Base-by-base conservation (phyloP, 2,329 filamentous ascomycete genomes). In the Ophiocordyceps sinensis region DNA sequence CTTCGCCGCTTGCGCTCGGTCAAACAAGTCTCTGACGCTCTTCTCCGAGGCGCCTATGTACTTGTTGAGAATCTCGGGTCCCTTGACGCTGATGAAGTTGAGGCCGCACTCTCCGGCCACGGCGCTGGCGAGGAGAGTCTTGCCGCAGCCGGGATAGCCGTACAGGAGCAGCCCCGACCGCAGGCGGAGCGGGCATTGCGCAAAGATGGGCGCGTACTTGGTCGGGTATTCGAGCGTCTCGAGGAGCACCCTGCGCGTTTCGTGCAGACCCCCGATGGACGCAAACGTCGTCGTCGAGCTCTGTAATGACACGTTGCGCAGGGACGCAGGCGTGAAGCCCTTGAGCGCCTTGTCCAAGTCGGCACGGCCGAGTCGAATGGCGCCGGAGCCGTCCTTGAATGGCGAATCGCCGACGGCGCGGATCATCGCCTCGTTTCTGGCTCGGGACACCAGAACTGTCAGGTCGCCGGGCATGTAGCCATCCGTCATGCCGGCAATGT, bases 21-120 rank as follows among this genome's bases (percentile, higher is more conserved):
- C 89, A 54, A 98, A 98, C 1, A 98, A 70, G 58, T 98, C 91
- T 35, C 93, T 79, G 7, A 98, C 88, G 45, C 80, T 87, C 69
- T 98, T 98, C 55, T 98, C 91, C 26, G 85, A 94, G 1, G 91
- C 91, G 55, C 91, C 91, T 44, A 98, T 98, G 60, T 98, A 98
- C 64, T 98, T 98, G 70, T 98, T 98, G 41, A 98, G 66, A 44
- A 98, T 96, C 60, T 98, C 93, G 0, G 91, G 91, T 0, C 91
- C 91, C 64, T 98, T 98, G 54, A 98, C 91, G 34, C 82, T 88
- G 61, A 98, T 98, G 62, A 98, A 98, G 61, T 98, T 98, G 45
- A 98, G 77, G 0, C 89, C 89, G 54, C 89, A 96, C 64, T 98
- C 91, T 42, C 89, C 89, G 12, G 93, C 91, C n/a, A 98, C 89